Conservation (phyloP, 1,284 basidiomycete genomes). For the Ustilago trichophora region DNA sequence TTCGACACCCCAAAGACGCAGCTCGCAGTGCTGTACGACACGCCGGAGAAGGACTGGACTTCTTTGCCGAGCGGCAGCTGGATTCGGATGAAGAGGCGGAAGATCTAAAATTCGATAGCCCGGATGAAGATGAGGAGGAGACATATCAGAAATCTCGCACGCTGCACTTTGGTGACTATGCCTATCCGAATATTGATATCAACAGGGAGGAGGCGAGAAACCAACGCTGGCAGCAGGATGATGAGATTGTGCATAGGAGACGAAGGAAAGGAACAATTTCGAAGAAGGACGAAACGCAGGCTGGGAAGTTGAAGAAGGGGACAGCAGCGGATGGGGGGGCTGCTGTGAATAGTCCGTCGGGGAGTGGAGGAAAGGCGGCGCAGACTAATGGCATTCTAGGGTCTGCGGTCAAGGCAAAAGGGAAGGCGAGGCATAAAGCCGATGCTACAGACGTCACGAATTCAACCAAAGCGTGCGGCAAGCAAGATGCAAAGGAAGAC, state of each 20-base stretch:
- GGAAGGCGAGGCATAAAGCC: slow-evolving; percentile 16
- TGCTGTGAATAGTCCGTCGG: no score
- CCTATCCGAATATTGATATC: slow-evolving; percentile 87
- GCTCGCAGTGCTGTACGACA: slow-evolving; percentile 27
- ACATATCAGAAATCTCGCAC: slow-evolving; percentile 77
- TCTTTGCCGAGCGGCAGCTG: slow-evolving; percentile 43
- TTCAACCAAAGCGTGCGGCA: no score
- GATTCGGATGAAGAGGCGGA: slow-evolving; percentile 67
- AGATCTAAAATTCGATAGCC: slow-evolving; percentile 75
- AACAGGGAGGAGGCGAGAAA: slow-evolving; percentile 72
- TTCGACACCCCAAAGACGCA: slow-evolving; percentile 21
- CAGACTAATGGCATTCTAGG: background rate
- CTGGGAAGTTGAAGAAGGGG: background rate
- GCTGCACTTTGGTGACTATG: slow-evolving; percentile 89
- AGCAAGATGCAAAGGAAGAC: no score
- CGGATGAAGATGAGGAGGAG: slow-evolving; percentile 74
- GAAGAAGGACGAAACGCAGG: slow-evolving; percentile 14
- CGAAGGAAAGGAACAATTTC: slow-evolving; percentile 29
- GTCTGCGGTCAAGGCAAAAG: slow-evolving; percentile 1
- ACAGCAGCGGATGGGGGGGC: background rate
- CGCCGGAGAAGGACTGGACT: slow-evolving; percentile 42
- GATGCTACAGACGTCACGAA: background rate
- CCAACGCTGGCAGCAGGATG: slow-evolving; percentile 38
- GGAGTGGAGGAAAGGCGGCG: background rate
- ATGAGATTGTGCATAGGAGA: slow-evolving; percentile 47